Base-by-base conservation (phyloP, 2,329 filamentous ascomycete genomes). In the Cytospora piceae region DNA sequence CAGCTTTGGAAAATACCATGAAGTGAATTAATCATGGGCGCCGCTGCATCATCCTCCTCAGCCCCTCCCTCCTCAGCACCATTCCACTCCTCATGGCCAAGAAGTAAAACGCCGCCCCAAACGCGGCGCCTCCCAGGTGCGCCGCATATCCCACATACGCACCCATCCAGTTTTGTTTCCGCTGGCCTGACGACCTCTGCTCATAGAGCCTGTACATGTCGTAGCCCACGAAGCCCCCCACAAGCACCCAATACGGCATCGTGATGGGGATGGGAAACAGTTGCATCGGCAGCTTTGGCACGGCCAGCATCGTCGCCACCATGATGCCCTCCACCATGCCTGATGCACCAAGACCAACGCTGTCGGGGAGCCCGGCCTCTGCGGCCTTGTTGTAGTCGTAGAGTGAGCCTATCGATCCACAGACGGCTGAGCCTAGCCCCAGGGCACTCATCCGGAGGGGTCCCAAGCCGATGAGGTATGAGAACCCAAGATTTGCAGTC, bases 51-150 rank as follows among this genome's bases (percentile, higher is more conserved):
- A 20, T 12, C 53, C 27, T 22, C 7, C 17, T 15, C 53, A 53
- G 27, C 17, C 20, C 29, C n/a, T 53, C 53, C 60, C 42, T 37
- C 15, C 39, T 22, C 22, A 61, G 12, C 15, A 34, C 8, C 52
- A 55, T 55, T 1, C 66, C 63, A 49, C 58, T 63, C 51, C 66
- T 53, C 59, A 67, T 49, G 15, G 63, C 58, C 37, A 72, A 17
- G 39, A 68, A 11, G 51, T 70, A 71, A 42, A 69, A 72, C 0
- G 64, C 49, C 17, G 66, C 65, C 4, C 72, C 72, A 29, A 70
- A 72, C 2, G 67, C 69, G 0, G 68, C 68, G 12, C 72, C 72
- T 4, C 72, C 72, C 1, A 73, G 63, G 42, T 73, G 72, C 15
- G 70, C 72, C 11, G 72, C 70, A 53, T 73, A 71, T 7, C 70